Percentiles rank a stretch among this genome's conserved stretches.
Conservation (phyloP, 2,329 filamentous ascomycete genomes). For the Amauroascus verrucosus region DNA sequence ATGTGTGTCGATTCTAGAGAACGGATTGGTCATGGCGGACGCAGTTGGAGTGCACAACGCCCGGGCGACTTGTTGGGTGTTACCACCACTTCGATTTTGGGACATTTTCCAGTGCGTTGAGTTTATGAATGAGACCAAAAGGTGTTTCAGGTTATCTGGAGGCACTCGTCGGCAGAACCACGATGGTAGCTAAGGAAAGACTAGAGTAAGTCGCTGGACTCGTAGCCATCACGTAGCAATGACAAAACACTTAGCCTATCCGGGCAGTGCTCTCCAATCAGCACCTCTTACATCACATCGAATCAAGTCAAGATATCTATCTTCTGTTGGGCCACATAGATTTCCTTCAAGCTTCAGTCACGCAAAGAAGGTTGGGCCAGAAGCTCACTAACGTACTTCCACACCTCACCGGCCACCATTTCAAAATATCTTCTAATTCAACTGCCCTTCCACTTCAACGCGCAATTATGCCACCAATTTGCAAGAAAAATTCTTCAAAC, state of each 20-base stretch:
- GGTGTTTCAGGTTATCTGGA: background rate
- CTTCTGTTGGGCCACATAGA: background rate
- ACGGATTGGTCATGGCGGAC: conserved; percentile 11
- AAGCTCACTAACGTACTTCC: too few relatives aligned
- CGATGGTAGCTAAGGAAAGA: background rate
- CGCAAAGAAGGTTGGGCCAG: too few relatives aligned
- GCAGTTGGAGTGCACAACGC: background rate
- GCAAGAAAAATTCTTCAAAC: background rate
- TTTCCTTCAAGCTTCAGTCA: background rate
- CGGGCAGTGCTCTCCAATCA: background rate
- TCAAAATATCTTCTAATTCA: too few relatives aligned
- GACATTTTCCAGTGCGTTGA: background rate
- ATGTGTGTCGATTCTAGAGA: conserved; percentile 21
- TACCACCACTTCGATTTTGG: background rate
- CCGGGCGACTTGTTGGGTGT: background rate
- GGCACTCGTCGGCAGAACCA: background rate
- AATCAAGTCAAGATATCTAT: background rate
- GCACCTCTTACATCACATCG: background rate
- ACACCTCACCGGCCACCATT: too few relatives aligned
- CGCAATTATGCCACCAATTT: too few relatives aligned
- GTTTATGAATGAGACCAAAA: background rate
- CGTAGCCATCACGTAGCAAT: background rate
- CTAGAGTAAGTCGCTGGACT: background rate
- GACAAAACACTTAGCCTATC: background rate
- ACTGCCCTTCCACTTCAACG: too few relatives aligned